Evolutionary conservation across 768 basidiomycete species (phyloP), one percentile per base, ranked within the genome.

Genomic region (Amanita rimosa): DNA sequence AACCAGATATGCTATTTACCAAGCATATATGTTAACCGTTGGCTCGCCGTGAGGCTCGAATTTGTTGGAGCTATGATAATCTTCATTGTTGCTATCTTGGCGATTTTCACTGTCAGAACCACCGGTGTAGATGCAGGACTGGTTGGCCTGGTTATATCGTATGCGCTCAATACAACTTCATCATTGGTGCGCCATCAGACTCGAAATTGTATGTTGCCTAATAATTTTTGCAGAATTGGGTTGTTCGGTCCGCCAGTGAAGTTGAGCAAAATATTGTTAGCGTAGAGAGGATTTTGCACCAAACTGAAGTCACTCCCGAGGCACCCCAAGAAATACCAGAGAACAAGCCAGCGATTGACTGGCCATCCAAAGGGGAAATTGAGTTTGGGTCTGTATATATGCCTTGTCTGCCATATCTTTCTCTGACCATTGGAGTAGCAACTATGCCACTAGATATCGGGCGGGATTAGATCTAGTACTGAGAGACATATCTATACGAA

Each of bases 241-340:
- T 89, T 5, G 86, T 90, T 22, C 76, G 86, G 26, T 81, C 82
- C 11, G 81, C 85, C 2, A 85, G 82, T 56, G 92, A 94, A 62
- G 87, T 92, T 10, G 92, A 95, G 60, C 86, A 92, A 57, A 89
- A 88, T 55, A 83, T 91, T 56, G 88, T 92, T 52, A 88, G 86
- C 57, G 85, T 90, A 13, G 92, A 95, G 61, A 81, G 91, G 4
- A 84, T 94, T 46, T 62, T 87, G 22, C 82, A 93, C 56, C 94
- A 96, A 57, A 81, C 80, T 22, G 70, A 83, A 6, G 70, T 95
- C 14, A 57, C 69, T 14, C 69, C 81, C 0, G 94, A 97, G 63
- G 90, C 86, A 1, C 78, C 85, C 0, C 72, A 75, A 37, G 83
- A 88, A 51, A 67, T 87, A 14, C 72, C 77, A 0, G 80, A 80